phyloP scores from a whole-genome alignment of 2,329 filamentous ascomycete genomes.

The Pestalotiopsis sp. region DNA sequence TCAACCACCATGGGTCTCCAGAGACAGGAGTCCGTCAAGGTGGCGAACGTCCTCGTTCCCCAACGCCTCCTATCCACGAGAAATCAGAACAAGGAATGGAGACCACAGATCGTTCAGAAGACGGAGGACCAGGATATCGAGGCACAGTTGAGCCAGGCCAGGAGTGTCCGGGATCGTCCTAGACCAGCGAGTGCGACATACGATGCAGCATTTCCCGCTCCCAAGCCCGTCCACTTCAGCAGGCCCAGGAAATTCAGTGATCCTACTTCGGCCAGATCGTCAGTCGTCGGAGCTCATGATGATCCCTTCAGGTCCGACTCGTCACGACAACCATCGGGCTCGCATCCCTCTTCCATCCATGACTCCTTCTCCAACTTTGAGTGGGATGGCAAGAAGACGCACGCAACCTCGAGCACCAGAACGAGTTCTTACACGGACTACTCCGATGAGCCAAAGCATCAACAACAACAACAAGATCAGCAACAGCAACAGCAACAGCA shows the following conservation, averaged over 20 bases:
- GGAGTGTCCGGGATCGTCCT: not conserved
- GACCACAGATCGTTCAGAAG: constrained; percentile 2
- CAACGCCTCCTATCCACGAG: constrained; percentile 6
- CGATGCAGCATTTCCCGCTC: not conserved
- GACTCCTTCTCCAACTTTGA: constrained; percentile 4
- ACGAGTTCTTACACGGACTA: not conserved
- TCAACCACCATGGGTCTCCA: not conserved
- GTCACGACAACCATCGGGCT: not conserved
- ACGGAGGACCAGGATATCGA: not conserved
- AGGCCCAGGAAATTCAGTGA: constrained; percentile 9
- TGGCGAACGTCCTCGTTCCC: constrained; percentile 12
- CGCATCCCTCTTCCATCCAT: not conserved
- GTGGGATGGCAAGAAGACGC: constrained; percentile 1
- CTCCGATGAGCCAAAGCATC: not conserved
- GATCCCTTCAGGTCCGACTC: not conserved
- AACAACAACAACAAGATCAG: not conserved
- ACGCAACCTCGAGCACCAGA: not conserved
- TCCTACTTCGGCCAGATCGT: constrained; percentile 7
- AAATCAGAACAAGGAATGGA: constrained; percentile 11
- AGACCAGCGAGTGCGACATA: not conserved
- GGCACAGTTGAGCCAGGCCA: not conserved
- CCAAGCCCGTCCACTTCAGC: not conserved
- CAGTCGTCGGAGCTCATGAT: not conserved
- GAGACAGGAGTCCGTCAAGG: constrained; percentile 8
- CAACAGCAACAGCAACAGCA: not conserved